Evolutionary conservation across 2,329 filamentous ascomycete species (phyloP).

Genomic region (Huntiella decipiens): DNA sequence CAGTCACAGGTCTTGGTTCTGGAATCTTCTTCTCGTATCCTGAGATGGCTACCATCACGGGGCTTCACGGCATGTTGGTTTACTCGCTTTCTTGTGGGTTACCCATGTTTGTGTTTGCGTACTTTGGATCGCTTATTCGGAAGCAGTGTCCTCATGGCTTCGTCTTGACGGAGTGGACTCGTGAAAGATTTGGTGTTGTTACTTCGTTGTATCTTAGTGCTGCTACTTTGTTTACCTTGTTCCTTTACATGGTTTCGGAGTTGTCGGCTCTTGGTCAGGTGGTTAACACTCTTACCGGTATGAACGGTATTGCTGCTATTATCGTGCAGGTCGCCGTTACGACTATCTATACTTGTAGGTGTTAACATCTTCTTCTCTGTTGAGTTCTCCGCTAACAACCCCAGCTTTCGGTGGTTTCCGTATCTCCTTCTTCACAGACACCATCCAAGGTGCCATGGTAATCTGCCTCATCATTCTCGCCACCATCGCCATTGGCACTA

Average conservation of each 20-base stretch:
- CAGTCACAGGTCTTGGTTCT: constrained; percentile 53
- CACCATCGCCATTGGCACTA: constrained; percentile 56
- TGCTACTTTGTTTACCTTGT: constrained; percentile 62
- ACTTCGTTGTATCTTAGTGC: constrained; percentile 57
- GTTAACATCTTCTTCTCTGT: not conserved
- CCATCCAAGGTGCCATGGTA: constrained; percentile 64
- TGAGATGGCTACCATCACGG: constrained; percentile 58
- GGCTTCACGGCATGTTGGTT: constrained; percentile 58
- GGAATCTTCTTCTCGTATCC: constrained; percentile 72
- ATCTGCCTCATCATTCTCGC: constrained; percentile 55
- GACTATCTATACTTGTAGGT: constrained; percentile 62
- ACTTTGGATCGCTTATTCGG: constrained; percentile 57
- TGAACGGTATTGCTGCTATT: constrained; percentile 54
- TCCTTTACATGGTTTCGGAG: constrained; percentile 75
- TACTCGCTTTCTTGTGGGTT: constrained; percentile 56
- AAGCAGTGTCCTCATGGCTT: constrained; percentile 68
- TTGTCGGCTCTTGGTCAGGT: constrained; percentile 68
- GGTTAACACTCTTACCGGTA: constrained; percentile 51
- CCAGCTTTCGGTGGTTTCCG: constrained; percentile 64
- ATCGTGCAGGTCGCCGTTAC: constrained; percentile 64
- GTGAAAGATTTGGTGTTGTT: constrained; percentile 53
- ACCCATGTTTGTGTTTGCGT: constrained; percentile 56
- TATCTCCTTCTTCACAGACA: constrained; percentile 70
- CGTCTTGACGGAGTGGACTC: constrained; percentile 68
- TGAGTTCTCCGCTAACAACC: constrained; percentile 1